Evolutionary conservation across 495 filamentous ascomycete species (phyloP).

Genomic region (Penicillium canariense): DNA sequence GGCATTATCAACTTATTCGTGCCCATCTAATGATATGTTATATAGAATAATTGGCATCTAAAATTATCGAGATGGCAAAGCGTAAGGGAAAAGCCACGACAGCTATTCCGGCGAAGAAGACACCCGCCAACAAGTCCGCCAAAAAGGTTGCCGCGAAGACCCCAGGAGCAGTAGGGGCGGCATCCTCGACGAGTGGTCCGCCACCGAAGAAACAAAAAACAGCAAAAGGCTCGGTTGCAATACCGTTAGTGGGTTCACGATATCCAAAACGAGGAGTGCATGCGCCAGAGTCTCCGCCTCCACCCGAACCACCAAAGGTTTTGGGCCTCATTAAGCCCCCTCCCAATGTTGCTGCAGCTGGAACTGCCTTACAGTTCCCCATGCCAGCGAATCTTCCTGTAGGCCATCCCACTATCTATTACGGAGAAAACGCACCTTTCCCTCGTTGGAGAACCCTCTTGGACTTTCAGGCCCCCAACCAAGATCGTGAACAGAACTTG

Average conservation of each 20-base stretch:
- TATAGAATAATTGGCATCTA: too few relatives aligned
- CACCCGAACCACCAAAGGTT: too few relatives aligned
- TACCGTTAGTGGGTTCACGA: too few relatives aligned
- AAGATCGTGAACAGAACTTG: conserved; percentile 1
- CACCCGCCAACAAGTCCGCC: too few relatives aligned
- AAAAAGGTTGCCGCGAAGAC: neutral
- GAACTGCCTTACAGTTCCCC: neutral
- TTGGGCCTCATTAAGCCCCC: neutral
- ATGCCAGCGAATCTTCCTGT: neutral
- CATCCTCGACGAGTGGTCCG: neutral
- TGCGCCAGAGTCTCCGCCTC: neutral
- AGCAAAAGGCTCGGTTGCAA: too few relatives aligned
- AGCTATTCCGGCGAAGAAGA: neutral
- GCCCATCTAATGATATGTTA: too few relatives aligned
- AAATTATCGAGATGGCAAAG: neutral
- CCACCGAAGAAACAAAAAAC: neutral
- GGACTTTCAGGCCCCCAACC: neutral
- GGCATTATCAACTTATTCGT: too few relatives aligned
- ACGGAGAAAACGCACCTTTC: conserved; percentile 11
- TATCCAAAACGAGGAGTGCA: too few relatives aligned
- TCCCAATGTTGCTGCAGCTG: neutral
- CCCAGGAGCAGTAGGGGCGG: neutral
- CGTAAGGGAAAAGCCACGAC: neutral
- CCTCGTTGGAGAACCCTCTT: conserved; percentile 21
- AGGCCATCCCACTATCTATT: conserved; percentile 4